Evolutionary conservation across 768 basidiomycete species (phyloP), one percentile per base, ranked within the genome.

Genomic region (Lactarius hengduanensis): DNA sequence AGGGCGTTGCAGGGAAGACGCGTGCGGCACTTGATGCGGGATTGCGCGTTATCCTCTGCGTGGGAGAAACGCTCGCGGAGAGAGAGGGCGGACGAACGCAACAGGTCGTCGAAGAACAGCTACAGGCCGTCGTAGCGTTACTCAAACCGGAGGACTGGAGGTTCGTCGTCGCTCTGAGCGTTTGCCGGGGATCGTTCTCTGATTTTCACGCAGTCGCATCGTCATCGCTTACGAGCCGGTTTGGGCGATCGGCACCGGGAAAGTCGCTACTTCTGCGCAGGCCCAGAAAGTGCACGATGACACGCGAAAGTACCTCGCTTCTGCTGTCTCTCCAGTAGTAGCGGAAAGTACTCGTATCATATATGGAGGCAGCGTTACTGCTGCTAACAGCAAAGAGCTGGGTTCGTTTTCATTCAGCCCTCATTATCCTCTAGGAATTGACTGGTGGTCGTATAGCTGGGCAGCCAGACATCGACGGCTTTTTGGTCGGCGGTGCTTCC

Each of bases 161-260:
- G 94, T 94, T 67, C 69, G 86, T 79, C 32, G 30, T 59, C 13
- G 22, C 20, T 45, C 36, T 53, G 55, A 41, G 50, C 30, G 28
- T 22, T 22, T 38, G 15, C 16, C n/a, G 22, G 7, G 20, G 47
- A 40, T 15, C 15, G 22, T 65, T 62, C 56, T 59, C 54, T 30
- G 26, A 28, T 28, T 50, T 40, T 30, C n/a, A 26, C 53, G 38
- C 68, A 96, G 94, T 73, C 86, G 91, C 69, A 82, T 98, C 73
- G 96, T 99, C 65, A 83, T 99, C 72, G 97, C 97, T 22, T 99
- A 96, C 77, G 94, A 96, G 77, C 93, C 95, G 53, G 93, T 98
- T 20, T 98, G 97, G 96, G 96, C 97, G 40, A 98, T 98, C 76
- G 97, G 97, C 55, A 98, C 96, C 15, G 96, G 96, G 69, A 96